Base-by-base conservation (phyloP, 2,329 filamentous ascomycete genomes). In the Monosporascus sp. region DNA sequence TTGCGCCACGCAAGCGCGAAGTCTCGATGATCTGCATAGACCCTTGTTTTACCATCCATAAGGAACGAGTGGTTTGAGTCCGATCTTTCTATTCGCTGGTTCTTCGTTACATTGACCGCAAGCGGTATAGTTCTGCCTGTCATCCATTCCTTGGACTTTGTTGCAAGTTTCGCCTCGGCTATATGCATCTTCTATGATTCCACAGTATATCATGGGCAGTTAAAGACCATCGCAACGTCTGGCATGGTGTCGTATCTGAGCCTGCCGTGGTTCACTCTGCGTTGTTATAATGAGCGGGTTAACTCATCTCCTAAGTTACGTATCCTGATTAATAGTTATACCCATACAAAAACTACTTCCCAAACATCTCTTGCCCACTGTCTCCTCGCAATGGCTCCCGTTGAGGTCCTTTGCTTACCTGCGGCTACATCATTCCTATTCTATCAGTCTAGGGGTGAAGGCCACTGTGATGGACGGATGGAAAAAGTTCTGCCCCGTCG, bases 81-180 rank as follows among this genome's bases (percentile, higher is more conserved):
- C 1, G 42, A 46, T 46, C 22, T 27, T 24, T 46, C 42, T 34
- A 45, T 41, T 27, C 49, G 44, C 48, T 48, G 37, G 48, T 24
- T 38, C 47, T 54, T 59, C 57, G 57, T 59, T 56, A 59, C 56
- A 57, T 59, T 57, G 50, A 54, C 57, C 57, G 49, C 27, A 59
- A 57, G 47, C 47, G 53, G 57, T 46, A 48, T 59, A 59, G 57
- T 27, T 52, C 50, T 42, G 48, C 50, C 56, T 58, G 56, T 58
- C 57, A 59, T 52, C 42, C 22, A 48, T 49, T 51, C 51, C 8
- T 11, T 8, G 11, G 39, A 42, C n/a, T 42, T 20, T 11, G 39
- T 20, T 20, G 39, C 6, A 20, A 6, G 18, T 20, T 18, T 42
- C 9, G 18, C 9, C 18, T 11, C 8, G 7, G 1, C 27, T 14